phyloP scores from a whole-genome alignment of 352 stramenopile genomes.

The Nothophytophthora sp. region DNA sequence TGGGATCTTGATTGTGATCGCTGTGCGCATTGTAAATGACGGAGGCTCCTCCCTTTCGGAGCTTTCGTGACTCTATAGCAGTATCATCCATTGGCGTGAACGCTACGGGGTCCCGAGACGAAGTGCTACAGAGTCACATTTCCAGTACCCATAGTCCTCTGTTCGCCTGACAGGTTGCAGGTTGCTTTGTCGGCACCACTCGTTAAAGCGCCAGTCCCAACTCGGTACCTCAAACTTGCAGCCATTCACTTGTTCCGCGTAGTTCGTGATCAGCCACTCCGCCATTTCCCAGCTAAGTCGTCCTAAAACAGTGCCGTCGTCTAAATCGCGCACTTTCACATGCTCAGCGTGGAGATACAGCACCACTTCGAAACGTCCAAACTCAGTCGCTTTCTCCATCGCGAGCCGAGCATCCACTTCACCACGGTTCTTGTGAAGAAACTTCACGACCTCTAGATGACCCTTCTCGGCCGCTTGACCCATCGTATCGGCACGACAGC shows the following conservation, averaged over 20 bases:
- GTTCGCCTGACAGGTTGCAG: too few species aligned
- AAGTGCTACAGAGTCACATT: too few species aligned
- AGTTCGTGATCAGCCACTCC: constrained; percentile 10
- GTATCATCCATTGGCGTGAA: too few species aligned
- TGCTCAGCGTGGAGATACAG: constrained; percentile 14
- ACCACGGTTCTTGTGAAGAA: constrained; percentile 6
- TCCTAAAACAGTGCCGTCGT: background rate
- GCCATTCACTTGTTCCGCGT: background rate
- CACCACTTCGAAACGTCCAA: constrained; percentile 13
- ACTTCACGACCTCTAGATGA: constrained; percentile 14
- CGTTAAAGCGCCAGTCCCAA: too few species aligned
- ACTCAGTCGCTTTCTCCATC: constrained; percentile 2
- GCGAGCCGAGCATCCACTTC: constrained; percentile 7
- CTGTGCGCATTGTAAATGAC: too few species aligned
- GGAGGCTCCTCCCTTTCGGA: too few species aligned
- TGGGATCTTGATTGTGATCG: too few species aligned
- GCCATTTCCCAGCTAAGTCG: constrained; percentile 6
- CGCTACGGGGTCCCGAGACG: too few species aligned
- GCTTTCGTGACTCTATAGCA: too few species aligned
- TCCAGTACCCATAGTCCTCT: too few species aligned
- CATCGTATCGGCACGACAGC: constrained; percentile 7
- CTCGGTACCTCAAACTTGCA: constrained; percentile 8
- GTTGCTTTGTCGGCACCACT: too few species aligned
- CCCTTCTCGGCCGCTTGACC: constrained; percentile 8
- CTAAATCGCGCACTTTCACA: background rate